These are phyloP conservation scores for Exophiala sp. DNA, from an alignment of 2,329 filamentous ascomycete genomes.

Conservation along the genomic window DNA sequence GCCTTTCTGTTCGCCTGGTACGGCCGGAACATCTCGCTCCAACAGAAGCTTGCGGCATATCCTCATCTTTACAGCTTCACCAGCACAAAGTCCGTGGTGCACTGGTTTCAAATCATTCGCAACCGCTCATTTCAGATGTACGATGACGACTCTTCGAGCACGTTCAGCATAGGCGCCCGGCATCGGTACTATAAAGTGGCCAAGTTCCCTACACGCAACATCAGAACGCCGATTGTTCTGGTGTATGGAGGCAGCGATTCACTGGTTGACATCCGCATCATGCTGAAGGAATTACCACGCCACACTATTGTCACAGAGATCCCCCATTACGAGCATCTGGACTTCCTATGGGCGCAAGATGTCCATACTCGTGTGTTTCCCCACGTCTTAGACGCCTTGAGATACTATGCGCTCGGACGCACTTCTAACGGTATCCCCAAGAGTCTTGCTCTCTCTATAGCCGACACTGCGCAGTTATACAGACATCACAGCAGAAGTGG, in stretches of 20 bases:
- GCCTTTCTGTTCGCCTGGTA: constrained; percentile 86
- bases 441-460: constrained; percentile 21
- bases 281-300: constrained; percentile 79
- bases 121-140: constrained; percentile 98
- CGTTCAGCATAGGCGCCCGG: constrained; percentile 62
- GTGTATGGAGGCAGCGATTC: constrained; percentile 93
- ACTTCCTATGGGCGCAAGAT: constrained; percentile 90
- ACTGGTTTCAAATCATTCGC: constrained; percentile 99
- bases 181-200: constrained; percentile 93
- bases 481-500: constrained; percentile 16
- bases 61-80: constrained; percentile 95
- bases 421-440: constrained; percentile 22
- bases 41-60: constrained; percentile 92
- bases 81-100: constrained; percentile 91
- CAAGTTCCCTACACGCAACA: constrained; percentile 93
- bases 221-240: constrained; percentile 88
- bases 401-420: constrained; percentile 49
- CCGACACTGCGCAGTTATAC: constrained; percentile 24
- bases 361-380: constrained; percentile 79
- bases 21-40: constrained; percentile 71
- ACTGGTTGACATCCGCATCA: constrained; percentile 84
- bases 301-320: constrained; percentile 84
- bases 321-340: constrained; percentile 89
- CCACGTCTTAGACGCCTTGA: constrained; percentile 82
- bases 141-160: constrained; percentile 83